phyloP scores from a whole-genome alignment of 2,329 filamentous ascomycete genomes.

The Lojkania enalia region DNA sequence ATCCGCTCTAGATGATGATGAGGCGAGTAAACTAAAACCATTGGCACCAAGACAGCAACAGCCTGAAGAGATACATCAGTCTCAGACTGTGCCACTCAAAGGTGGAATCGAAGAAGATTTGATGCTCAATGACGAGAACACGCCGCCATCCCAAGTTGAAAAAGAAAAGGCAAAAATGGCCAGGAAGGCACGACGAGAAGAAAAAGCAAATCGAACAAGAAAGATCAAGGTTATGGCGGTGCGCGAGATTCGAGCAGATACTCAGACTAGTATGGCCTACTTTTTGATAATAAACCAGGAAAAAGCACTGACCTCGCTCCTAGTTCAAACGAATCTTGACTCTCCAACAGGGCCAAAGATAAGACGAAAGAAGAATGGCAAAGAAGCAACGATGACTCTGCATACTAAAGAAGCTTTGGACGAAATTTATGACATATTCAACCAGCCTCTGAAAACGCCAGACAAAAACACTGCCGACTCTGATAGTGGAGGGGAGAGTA shows the following conservation, averaged over 20 bases:
- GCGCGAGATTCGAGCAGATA: constrained; percentile 70
- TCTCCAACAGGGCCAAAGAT: constrained; percentile 86
- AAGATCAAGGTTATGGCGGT: constrained; percentile 76
- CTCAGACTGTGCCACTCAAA: constrained; percentile 37
- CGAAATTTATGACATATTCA: constrained; percentile 97
- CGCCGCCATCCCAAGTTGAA: constrained; percentile 50
- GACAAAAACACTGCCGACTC: constrained; percentile 53
- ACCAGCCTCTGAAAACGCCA: constrained; percentile 70
- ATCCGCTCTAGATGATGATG: too few species aligned
- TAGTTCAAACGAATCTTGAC: constrained; percentile 90
- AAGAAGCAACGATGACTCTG: constrained; percentile 95
- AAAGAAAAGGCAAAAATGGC: constrained; percentile 61
- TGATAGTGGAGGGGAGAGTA: constrained; percentile 68
- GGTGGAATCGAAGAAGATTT: constrained; percentile 38
- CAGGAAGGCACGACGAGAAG: constrained; percentile 53
- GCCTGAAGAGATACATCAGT: constrained; percentile 18
- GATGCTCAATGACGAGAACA: constrained; percentile 52
- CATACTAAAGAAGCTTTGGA: constrained; percentile 94
- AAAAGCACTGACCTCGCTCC: constrained; percentile 21
- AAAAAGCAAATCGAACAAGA: constrained; percentile 54
- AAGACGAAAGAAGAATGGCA: constrained; percentile 69
- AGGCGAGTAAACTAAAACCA: too few species aligned
- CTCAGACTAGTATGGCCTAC: constrained; percentile 89
- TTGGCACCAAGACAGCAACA: too few species aligned
- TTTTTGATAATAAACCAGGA: constrained; percentile 16